Evolutionary conservation across 176 grass and related monocot species (phyloP).

Genomic region (Triticum monococcum): DNA sequence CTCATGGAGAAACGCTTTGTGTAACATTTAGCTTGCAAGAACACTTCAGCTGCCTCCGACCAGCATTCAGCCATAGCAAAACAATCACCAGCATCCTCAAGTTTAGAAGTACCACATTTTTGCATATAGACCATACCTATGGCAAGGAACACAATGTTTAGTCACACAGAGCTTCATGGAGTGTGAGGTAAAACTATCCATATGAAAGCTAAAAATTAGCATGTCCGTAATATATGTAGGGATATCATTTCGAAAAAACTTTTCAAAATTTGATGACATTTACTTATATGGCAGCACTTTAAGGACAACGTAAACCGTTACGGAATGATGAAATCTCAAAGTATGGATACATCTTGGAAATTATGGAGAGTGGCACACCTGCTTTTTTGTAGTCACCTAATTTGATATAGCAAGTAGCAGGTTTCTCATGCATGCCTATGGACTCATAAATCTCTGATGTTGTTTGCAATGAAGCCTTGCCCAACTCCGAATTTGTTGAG

Average conservation of each 20-base stretch:
- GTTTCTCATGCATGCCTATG: conserved; percentile 70
- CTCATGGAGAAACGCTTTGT: conserved; percentile 56
- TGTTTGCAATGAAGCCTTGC: conserved; percentile 40
- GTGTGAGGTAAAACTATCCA: neutral
- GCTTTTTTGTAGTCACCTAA: conserved; percentile 66
- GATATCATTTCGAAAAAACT: neutral
- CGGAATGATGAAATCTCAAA: neutral
- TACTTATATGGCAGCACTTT: neutral
- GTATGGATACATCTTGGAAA: neutral
- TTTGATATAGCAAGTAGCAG: conserved; percentile 75
- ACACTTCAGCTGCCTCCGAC: conserved; percentile 54
- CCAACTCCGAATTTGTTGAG: conserved; percentile 47
- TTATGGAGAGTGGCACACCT: conserved; percentile 45
- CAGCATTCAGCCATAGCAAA: conserved; percentile 50
- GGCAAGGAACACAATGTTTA: neutral
- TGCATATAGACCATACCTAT: conserved; percentile 71
- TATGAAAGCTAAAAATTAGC: neutral
- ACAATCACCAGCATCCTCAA: conserved; percentile 75
- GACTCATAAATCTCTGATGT: conserved; percentile 75
- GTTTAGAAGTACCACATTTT: conserved; percentile 61
- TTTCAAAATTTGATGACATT: neutral
- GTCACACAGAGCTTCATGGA: neutral
- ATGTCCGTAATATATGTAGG: neutral
- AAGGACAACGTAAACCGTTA: neutral
- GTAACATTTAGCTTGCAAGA: conserved; percentile 69